Conservation (phyloP, 352 stramenopile species). For the Phytophthora hybrid region DNA sequence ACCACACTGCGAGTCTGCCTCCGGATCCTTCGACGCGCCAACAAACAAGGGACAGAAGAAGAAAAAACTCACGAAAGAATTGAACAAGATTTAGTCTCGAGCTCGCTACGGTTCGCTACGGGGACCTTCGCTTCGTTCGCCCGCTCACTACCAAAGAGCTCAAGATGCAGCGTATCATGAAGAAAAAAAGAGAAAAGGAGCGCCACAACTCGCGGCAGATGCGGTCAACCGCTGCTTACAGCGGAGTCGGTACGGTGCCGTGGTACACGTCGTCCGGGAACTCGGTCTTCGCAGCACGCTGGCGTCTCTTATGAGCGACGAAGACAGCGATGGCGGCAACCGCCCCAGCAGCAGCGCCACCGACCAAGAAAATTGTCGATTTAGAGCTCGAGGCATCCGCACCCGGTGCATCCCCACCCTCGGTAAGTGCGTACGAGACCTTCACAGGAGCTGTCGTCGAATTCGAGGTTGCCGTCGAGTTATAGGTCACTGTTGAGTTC, state of each 20-base stretch:
- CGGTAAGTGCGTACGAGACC: not conserved
- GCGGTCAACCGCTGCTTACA: not conserved
- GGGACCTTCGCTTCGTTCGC: not conserved
- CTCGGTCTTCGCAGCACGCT: constrained; percentile 5
- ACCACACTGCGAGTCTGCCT: not conserved
- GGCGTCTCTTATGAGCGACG: not conserved
- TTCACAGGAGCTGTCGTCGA: not conserved
- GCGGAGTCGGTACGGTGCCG: constrained; percentile 4
- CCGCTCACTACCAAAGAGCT: not conserved
- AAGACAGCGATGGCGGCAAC: not conserved
- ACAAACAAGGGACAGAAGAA: not conserved
- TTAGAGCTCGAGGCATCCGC: not conserved
- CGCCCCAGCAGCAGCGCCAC: not conserved
- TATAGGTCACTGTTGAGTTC: not conserved
- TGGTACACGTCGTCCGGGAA: constrained; percentile 1
- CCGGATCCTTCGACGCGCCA: not conserved
- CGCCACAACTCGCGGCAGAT: not conserved
- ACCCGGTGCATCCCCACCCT: not conserved
- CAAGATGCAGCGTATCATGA: not conserved
- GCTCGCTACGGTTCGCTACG: not conserved
- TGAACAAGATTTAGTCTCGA: not conserved
- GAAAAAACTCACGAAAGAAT: not conserved
- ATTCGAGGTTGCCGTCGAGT: not conserved
- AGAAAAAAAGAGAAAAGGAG: not conserved
- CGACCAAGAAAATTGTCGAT: not conserved